Conservation (phyloP, 2,329 filamentous ascomycete genomes). For the Pseudophaeomoniella oleicola region DNA sequence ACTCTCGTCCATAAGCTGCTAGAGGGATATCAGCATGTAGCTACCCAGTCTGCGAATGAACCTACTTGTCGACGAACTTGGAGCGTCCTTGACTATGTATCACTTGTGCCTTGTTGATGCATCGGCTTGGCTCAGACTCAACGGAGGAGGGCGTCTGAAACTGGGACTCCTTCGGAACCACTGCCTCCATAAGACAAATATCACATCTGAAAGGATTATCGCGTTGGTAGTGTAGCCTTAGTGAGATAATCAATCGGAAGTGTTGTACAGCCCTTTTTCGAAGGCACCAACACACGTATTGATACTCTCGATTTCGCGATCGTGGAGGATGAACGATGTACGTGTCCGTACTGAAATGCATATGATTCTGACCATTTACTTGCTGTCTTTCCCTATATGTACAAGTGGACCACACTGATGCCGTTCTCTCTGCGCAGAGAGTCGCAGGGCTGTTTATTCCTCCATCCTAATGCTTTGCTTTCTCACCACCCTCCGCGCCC, state of each 20-base stretch:
- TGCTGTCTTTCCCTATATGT: neutral
- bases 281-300: too few relatives aligned
- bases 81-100: slow-evolving; percentile 8
- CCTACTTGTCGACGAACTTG: slow-evolving; percentile 13
- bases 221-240: too few relatives aligned
- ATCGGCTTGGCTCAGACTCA: slow-evolving; percentile 6
- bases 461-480: slow-evolving; percentile 27
- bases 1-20: slow-evolving; percentile 15
- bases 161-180: too few relatives aligned
- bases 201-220: too few relatives aligned
- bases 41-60: slow-evolving; percentile 1
- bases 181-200: too few relatives aligned
- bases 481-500: slow-evolving; percentile 32
- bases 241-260: too few relatives aligned
- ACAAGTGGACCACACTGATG: neutral
- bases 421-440: too few relatives aligned
- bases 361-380: slow-evolving; percentile 1
- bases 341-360: too few relatives aligned
- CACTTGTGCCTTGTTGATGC: slow-evolving; percentile 7
- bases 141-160: slow-evolving; percentile 5
- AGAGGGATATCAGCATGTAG: slow-evolving; percentile 6
- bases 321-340: too few relatives aligned
- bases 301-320: too few relatives aligned
- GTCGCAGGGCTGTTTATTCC: neutral
- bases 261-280: too few relatives aligned